phyloP scores from a whole-genome alignment of 78 protist species.

The Chrysochromulina tobinii region DNA sequence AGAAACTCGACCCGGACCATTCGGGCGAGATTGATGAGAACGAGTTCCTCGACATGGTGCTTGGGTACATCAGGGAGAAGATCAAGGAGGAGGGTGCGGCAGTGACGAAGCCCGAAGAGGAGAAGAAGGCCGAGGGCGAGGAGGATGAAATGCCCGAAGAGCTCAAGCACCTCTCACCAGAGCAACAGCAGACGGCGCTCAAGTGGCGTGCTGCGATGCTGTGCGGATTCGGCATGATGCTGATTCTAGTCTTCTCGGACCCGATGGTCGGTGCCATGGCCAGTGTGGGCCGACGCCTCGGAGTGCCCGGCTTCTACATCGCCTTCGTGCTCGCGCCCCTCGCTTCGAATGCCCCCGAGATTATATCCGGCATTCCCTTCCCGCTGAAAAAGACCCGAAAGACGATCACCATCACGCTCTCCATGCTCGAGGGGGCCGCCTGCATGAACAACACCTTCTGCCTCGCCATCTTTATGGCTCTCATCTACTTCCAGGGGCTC shows the following conservation, averaged over 20 bases:
- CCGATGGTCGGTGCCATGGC: conserved; percentile 83
- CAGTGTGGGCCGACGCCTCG: conserved; percentile 46
- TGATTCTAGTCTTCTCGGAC: conserved; percentile 79
- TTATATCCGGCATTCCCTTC: conserved; percentile 58
- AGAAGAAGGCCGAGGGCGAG: too few species aligned
- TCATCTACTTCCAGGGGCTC: conserved; percentile 40
- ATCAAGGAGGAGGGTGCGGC: too few species aligned
- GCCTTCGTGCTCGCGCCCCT: too few species aligned
- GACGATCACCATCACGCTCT: conserved; percentile 60
- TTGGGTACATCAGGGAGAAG: too few species aligned
- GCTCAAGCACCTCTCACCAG: not conserved
- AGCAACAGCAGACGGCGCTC: not conserved
- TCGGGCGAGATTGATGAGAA: not conserved
- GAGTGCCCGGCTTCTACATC: conserved; percentile 68
- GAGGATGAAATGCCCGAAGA: not conserved
- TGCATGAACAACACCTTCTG: conserved; percentile 85
- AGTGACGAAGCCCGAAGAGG: too few species aligned
- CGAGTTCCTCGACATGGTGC: not conserved
- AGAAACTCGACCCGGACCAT: not conserved
- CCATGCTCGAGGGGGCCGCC: conserved; percentile 70
- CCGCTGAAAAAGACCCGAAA: conserved; percentile 63
- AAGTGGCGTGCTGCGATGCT: conserved; percentile 21
- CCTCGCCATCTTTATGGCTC: conserved; percentile 58
- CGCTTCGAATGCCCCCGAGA: conserved; percentile 79
- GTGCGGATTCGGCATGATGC: conserved; percentile 59